Percentiles rank a stretch among this genome's conserved stretches.
Evolutionary conservation across 2,329 filamentous ascomycete genomes (phyloP).

Genomic region (Colletotrichum sp.): DNA sequence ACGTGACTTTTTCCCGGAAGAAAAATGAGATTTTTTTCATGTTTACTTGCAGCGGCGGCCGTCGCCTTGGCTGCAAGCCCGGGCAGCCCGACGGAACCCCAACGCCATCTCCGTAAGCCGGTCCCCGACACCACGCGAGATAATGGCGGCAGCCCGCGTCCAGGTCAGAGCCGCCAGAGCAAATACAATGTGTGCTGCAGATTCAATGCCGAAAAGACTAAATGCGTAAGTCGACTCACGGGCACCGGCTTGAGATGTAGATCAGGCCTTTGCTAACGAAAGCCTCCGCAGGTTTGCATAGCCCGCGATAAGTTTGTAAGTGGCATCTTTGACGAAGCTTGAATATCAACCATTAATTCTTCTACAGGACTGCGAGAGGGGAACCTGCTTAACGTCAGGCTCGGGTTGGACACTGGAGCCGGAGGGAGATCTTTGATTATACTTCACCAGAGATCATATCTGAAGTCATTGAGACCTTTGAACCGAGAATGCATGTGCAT

Average conservation of each 20-base stretch:
- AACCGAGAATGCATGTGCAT: not conserved
- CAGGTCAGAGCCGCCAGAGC: not conserved
- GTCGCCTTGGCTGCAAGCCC: not conserved
- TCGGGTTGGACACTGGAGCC: not conserved
- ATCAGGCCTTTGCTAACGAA: not conserved
- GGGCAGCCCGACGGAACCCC: not conserved
- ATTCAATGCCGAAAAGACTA: not conserved
- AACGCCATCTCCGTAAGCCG: not conserved
- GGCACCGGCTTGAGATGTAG: not conserved
- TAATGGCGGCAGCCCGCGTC: not conserved
- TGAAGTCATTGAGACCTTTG: not conserved
- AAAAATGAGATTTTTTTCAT: not conserved
- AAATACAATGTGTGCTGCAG: not conserved
- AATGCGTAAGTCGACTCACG: not conserved
- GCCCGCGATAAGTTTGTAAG: not conserved
- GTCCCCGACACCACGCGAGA: not conserved
- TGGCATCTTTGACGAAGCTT: not conserved
- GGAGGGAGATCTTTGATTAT: not conserved
- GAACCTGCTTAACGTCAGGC: not conserved
- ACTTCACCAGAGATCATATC: no score
- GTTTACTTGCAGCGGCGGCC: not conserved
- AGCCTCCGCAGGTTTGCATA: not conserved
- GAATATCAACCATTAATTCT: not conserved
- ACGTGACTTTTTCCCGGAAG: not conserved
- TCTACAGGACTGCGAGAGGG: not conserved